Evolutionary conservation across 495 filamentous ascomycete genomes (phyloP).

Genomic region (Hypoxylon subgilvum): DNA sequence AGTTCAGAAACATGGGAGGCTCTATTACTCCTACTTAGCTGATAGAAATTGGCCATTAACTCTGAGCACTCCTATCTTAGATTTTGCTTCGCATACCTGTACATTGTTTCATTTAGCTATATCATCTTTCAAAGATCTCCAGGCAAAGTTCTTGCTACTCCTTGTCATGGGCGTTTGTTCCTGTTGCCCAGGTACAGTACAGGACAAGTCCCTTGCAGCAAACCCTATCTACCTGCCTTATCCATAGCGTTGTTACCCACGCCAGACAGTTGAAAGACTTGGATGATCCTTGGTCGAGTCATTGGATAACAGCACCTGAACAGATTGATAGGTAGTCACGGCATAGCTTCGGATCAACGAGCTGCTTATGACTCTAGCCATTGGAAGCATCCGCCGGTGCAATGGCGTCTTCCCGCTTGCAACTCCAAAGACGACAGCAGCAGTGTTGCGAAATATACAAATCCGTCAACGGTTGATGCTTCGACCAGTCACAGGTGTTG

Average conservation of each 20-base stretch:
- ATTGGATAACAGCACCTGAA: no score
- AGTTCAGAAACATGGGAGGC: constrained; percentile 4
- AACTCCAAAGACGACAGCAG: constrained; percentile 6
- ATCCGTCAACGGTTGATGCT: constrained; percentile 11
- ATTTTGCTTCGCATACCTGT: constrained; percentile 10
- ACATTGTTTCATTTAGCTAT: background rate
- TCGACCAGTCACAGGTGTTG: constrained; percentile 21
- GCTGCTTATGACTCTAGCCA: constrained; percentile 4
- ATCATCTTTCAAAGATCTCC: background rate
- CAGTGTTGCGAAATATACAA: constrained; percentile 2
- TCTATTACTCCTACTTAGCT: background rate
- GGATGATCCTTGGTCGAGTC: constrained; percentile 13
- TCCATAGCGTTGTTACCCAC: background rate
- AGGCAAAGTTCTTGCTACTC: background rate
- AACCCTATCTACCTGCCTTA: no score
- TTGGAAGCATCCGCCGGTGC: constrained; percentile 10
- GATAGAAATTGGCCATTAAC: constrained; percentile 15
- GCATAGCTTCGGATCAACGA: constrained; percentile 15
- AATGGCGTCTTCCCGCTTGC: constrained; percentile 3
- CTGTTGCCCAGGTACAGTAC: background rate
- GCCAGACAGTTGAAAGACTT: constrained; percentile 9
- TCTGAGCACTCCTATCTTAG: background rate
- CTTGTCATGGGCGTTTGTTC: background rate
- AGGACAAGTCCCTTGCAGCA: background rate
- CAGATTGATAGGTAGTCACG: constrained; percentile 15